Conservation (phyloP, 345 rosid species). For the Brassica nigra region DNA sequence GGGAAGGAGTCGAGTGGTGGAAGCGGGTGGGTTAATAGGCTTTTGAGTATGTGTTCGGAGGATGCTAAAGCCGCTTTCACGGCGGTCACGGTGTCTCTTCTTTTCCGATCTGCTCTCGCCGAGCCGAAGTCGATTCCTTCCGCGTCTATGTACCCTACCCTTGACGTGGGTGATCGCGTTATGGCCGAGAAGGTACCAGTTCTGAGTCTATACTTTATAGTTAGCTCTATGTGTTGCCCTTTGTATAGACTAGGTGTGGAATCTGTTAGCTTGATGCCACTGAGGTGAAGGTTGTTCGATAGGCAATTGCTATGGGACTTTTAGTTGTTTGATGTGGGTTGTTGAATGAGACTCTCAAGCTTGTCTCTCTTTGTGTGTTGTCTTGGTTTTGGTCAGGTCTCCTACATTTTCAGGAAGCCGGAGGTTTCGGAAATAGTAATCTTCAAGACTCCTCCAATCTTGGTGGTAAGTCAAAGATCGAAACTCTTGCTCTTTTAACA, state of each 20-base stretch:
- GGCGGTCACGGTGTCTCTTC: slow-evolving; percentile 70
- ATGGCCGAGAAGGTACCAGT: slow-evolving; percentile 76
- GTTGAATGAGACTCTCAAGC: neutral
- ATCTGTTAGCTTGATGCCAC: slow-evolving; percentile 2
- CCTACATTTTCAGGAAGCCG: slow-evolving; percentile 80
- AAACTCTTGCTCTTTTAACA: neutral
- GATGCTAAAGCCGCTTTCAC: slow-evolving; percentile 89
- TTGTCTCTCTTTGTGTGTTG: neutral
- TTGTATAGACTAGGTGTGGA: neutral
- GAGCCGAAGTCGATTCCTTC: slow-evolving; percentile 93
- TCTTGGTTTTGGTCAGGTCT: slow-evolving; percentile 55
- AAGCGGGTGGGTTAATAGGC: slow-evolving; percentile 66
- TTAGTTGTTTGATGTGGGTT: neutral
- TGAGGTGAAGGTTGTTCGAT: neutral
- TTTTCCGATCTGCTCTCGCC: slow-evolving; percentile 76
- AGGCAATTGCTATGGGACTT: neutral
- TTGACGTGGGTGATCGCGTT: slow-evolving; percentile 80
- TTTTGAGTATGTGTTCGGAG: slow-evolving; percentile 60
- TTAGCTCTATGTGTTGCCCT: neutral
- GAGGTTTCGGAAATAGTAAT: slow-evolving; percentile 82
- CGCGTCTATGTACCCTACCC: slow-evolving; percentile 81
- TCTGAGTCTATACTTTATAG: neutral
- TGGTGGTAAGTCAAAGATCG: slow-evolving; percentile 50
- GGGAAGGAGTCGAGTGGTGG: slow-evolving; percentile 42
- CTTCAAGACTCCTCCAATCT: slow-evolving; percentile 79